phyloP scores from a whole-genome alignment of 257 asterid genomes.

The Dorcoceras hygrometricum region DNA sequence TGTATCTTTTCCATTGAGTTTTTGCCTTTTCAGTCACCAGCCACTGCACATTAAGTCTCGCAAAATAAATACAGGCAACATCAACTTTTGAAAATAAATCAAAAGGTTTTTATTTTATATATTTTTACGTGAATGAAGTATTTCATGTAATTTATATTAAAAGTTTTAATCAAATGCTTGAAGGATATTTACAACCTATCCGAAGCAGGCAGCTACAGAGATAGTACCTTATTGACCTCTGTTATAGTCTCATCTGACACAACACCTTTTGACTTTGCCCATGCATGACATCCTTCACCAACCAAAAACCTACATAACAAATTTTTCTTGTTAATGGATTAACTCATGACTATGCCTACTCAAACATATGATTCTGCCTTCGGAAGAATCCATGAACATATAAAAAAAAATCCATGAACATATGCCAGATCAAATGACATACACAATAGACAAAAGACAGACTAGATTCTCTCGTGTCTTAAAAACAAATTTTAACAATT shows the following conservation, averaged over 20 bases:
- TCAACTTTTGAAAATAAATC: slow-evolving; percentile 6
- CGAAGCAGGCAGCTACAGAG: slow-evolving; percentile 11
- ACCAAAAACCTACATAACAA: slow-evolving; percentile 68
- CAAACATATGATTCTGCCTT: background rate
- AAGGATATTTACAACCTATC: background rate
- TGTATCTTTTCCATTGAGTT: slow-evolving; percentile 74
- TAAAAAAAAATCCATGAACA: background rate
- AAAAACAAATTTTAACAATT: background rate
- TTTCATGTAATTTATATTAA: background rate
- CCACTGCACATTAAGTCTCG: slow-evolving; percentile 53
- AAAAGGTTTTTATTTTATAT: background rate
- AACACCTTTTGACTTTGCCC: slow-evolving; percentile 86
- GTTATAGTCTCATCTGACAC: slow-evolving; percentile 34
- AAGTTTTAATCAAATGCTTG: background rate
- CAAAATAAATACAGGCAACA: slow-evolving; percentile 10
- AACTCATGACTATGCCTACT: slow-evolving; percentile 16
- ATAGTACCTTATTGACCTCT: slow-evolving; percentile 59
- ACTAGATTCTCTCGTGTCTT: background rate
- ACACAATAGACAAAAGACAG: background rate
- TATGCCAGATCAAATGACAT: background rate
- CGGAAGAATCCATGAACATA: background rate
- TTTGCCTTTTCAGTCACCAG: slow-evolving; percentile 81
- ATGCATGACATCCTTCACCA: slow-evolving; percentile 82
- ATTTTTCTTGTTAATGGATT: slow-evolving; percentile 13
- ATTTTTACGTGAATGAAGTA: too few species aligned